phyloP scores from a whole-genome alignment of 225 moss, liverwort and hornwort species.

The Pseudisothecium myosuroides region DNA sequence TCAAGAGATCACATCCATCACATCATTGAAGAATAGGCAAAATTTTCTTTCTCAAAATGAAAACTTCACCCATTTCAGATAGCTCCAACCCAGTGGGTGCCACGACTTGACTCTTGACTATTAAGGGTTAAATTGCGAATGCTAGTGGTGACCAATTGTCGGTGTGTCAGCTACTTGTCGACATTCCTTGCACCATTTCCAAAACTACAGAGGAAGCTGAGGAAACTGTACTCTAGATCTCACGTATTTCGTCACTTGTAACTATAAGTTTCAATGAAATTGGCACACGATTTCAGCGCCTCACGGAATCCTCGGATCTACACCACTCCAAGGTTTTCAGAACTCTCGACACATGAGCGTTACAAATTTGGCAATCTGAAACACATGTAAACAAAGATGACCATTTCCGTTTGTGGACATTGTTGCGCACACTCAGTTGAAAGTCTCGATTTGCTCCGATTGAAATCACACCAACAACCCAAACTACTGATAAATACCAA shows the following conservation, averaged over 20 bases:
- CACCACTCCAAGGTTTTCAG: not conserved
- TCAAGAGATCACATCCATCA: not conserved
- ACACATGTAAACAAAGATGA: not conserved
- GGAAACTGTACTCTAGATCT: not conserved
- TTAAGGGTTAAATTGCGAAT: not conserved
- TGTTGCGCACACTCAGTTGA: not conserved
- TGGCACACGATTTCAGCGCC: not conserved
- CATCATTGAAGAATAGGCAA: not conserved
- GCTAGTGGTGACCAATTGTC: not conserved
- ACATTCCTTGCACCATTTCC: not conserved
- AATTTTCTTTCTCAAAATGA: not conserved
- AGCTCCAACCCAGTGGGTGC: not conserved
- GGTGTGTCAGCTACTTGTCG: not conserved
- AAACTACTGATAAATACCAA: not conserved
- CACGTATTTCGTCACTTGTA: not conserved
- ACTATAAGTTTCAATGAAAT: not conserved
- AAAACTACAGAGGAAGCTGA: not conserved
- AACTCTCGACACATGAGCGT: not conserved
- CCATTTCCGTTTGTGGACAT: not conserved
- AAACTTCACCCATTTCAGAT: not conserved
- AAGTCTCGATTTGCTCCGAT: not conserved
- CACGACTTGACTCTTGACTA: not conserved
- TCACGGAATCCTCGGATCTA: not conserved
- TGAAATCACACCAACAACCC: not conserved
- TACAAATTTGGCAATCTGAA: not conserved